Evolutionary conservation across 352 stramenopile species (phyloP), one percentile per base, ranked within the genome.

Genomic region (Phytophthora idaei): DNA sequence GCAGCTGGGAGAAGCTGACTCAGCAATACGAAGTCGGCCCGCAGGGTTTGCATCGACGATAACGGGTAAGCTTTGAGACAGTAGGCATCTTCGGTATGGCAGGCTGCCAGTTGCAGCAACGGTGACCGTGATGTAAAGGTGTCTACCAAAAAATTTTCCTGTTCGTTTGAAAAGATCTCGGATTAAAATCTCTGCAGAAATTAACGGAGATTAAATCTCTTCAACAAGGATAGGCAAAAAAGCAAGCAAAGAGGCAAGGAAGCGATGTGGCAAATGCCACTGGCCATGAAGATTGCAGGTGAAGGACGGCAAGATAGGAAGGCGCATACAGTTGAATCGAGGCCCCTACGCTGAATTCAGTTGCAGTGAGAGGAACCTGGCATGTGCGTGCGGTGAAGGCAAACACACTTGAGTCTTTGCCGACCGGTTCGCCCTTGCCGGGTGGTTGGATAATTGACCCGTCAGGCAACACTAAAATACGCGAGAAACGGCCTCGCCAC

Each of bases 161-260:
- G 53, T 60, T 42, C 53, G 15, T 55, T 14, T 15, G 4, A 9
- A n/a, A 42, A 42, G 36, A 42, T 42, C 12, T n/a, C 36, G 10
- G 36, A 42, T 42, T 42, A 42, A 42, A 42, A 42, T 42, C 36
- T n/a, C 31, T 58, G 52, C 52, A 58, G 36, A 49, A 28, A 47
- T 59, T 49, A 60, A 51, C 15, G 41, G 41, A 61, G 54, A 51
- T 60, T 60, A 51, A 58, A 37, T 29, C 52, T 59, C 27, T 51
- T 50, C 53, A 60, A 17, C 25, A 14, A 50, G n/a, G 53, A 60
- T 32, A 41, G 27, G 53, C 28, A 56, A 45, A n/a, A 9, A 42
- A n/a, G 12, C 36, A 17, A 42, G 36, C 11, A 7, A 7, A 7
- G 29, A 34, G 2, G 29, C 29, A 34, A 34, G 29, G 12, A 46